Conservation (phyloP, 352 stramenopile genomes). For the Globisporangium heterothallicum region DNA sequence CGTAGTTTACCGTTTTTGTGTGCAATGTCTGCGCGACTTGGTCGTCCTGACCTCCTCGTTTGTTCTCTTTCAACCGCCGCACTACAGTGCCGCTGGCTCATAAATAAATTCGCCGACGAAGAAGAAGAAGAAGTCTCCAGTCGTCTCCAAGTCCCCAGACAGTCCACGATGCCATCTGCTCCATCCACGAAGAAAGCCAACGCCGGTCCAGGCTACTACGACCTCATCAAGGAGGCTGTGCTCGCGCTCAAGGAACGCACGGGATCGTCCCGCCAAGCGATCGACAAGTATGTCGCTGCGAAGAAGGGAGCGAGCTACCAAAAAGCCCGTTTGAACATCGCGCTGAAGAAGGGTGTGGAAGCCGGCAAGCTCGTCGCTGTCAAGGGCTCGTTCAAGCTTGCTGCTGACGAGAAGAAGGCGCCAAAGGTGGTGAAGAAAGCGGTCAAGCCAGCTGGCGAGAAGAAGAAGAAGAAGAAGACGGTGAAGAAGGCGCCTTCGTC, state of each 20-base stretch:
- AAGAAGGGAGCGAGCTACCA: slow-evolving; percentile 81
- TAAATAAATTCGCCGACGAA: slow-evolving; percentile 34
- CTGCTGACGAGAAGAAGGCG: slow-evolving; percentile 87
- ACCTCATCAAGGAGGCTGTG: slow-evolving; percentile 92
- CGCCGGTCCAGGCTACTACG: slow-evolving; percentile 78
- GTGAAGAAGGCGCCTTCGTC: slow-evolving; percentile 40
- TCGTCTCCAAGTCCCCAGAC: slow-evolving; percentile 10
- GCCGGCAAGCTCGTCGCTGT: slow-evolving; percentile 87
- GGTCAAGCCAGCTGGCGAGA: slow-evolving; percentile 41
- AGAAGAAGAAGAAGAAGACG: slow-evolving; percentile 63
- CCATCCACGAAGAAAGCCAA: slow-evolving; percentile 52
- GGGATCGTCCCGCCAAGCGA: slow-evolving; percentile 89
- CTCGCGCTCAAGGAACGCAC: slow-evolving; percentile 88
- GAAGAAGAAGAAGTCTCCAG: slow-evolving; percentile 17
- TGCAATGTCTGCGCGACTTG: neutral
- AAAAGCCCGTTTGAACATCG: slow-evolving; percentile 82
- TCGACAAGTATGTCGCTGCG: slow-evolving; percentile 91
- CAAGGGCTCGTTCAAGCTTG: slow-evolving; percentile 94
- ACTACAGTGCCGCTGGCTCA: slow-evolving; percentile 23
- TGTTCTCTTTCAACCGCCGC: slow-evolving; percentile 1
- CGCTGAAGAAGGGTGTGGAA: slow-evolving; percentile 88
- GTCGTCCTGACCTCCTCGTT: neutral
- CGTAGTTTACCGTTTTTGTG: slow-evolving; percentile 3
- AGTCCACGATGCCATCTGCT: slow-evolving; percentile 39
- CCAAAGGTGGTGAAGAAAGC: slow-evolving; percentile 19